Conservation (phyloP, 495 filamentous ascomycete species). For the Lepidopterella palustris region DNA sequence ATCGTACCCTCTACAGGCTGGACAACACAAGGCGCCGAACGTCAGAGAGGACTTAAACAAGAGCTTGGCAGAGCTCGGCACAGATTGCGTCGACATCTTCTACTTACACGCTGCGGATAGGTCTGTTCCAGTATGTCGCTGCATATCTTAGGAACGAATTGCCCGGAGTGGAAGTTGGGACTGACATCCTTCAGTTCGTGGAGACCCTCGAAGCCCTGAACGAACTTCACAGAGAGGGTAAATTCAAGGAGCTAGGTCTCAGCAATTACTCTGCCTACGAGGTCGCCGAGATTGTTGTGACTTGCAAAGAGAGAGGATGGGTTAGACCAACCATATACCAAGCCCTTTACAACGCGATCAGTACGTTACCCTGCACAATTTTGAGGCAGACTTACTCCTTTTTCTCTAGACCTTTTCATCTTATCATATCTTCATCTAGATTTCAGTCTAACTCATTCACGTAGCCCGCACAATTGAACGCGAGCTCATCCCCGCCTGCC, state of each 20-base stretch:
- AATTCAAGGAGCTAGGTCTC: constrained; percentile 73
- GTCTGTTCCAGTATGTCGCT: constrained; percentile 18
- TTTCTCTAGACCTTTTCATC: not conserved
- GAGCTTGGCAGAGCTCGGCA: constrained; percentile 63
- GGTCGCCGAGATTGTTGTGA: constrained; percentile 78
- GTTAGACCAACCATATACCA: constrained; percentile 63
- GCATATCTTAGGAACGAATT: no score
- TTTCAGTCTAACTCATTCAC: not conserved
- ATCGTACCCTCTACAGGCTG: constrained; percentile 55
- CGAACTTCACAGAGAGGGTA: constrained; percentile 75
- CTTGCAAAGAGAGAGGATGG: constrained; percentile 69
- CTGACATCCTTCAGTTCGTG: constrained; percentile 43
- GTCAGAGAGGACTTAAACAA: constrained; percentile 55
- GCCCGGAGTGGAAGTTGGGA: not conserved
- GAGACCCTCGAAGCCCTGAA: constrained; percentile 72
- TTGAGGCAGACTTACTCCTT: no score
- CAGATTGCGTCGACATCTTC: constrained; percentile 75
- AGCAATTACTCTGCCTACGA: constrained; percentile 84
- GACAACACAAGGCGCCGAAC: constrained; percentile 51
- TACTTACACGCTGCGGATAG: constrained; percentile 85
- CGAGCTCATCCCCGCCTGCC: constrained; percentile 71
- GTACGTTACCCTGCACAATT: not conserved
- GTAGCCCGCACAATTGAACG: constrained; percentile 68
- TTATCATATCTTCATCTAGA: not conserved
- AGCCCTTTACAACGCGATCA: constrained; percentile 54